These are phyloP conservation scores for Jatropha multifida DNA, from an alignment of 441 rosid species.

Conservation along the genomic window DNA sequence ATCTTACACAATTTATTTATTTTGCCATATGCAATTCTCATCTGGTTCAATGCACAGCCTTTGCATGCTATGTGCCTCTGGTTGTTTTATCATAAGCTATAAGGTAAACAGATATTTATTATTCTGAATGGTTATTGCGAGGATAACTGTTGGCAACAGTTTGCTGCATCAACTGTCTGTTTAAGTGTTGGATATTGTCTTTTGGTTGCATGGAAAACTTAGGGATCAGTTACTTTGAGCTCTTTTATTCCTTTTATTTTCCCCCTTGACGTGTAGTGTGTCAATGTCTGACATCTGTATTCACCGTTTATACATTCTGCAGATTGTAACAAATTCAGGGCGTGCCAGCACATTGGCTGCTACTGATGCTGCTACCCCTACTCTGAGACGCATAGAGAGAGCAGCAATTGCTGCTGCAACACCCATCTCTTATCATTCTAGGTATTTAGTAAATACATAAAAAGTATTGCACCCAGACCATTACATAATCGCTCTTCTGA, in stretches of 20 bases:
- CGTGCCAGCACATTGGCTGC: conserved; percentile 94
- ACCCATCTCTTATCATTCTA: conserved; percentile 90
- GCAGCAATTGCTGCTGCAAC: conserved; percentile 99
- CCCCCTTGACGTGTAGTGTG: neutral
- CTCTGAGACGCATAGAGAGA: conserved; percentile 94
- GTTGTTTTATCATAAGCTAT: neutral
- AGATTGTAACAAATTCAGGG: conserved; percentile 98
- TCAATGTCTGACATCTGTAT: conserved; percentile 4
- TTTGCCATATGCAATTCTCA: neutral
- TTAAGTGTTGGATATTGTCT: neutral
- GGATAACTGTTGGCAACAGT: neutral
- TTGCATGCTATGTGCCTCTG: neutral
- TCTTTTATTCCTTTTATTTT: neutral
- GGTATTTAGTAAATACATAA: conserved; percentile 34
- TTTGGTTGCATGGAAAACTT: neutral
- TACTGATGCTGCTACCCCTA: conserved; percentile 98
- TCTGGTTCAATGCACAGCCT: neutral
- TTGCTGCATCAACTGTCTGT: neutral
- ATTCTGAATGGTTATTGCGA: conserved; percentile 1
- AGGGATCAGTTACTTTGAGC: neutral
- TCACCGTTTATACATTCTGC: conserved; percentile 32
- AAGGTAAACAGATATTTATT: neutral
- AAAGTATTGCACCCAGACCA: neutral
- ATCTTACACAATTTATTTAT: neutral
- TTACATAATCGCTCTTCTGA: neutral